A percentile compares a stretch with the other conserved stretches of the same genome.
These are phyloP conservation scores for Quercus suber DNA, from an alignment of 306 rosid species.

Conservation along the genomic window DNA sequence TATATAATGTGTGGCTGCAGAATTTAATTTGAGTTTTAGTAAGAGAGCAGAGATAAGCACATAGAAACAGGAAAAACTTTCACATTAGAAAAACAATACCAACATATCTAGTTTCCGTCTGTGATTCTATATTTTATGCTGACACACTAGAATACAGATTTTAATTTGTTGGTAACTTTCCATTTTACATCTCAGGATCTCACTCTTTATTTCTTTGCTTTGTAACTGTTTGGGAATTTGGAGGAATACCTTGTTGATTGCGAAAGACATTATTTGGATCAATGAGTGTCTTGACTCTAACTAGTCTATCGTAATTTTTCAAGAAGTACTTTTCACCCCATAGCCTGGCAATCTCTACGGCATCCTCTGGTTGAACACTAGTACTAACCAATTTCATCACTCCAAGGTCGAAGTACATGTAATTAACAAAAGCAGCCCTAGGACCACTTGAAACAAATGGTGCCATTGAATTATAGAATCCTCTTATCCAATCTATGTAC, in stretches of 20 bases:
- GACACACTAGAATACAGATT: neutral
- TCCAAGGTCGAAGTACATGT: conserved; percentile 74
- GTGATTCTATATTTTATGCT: neutral
- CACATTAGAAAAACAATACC: neutral
- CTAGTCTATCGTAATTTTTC: conserved; percentile 68
- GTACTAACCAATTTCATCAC: conserved; percentile 26
- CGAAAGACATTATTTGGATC: conserved; percentile 66
- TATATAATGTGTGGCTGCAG: neutral
- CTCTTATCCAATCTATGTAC: conserved; percentile 64
- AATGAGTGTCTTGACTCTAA: conserved; percentile 55
- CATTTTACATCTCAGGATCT: neutral
- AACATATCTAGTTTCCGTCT: neutral
- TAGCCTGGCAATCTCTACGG: conserved; percentile 45
- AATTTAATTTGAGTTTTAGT: neutral
- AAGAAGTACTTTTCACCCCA: conserved; percentile 84
- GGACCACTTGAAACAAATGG: conserved; percentile 65
- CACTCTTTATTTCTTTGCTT: neutral
- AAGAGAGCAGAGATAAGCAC: neutral
- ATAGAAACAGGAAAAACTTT: neutral
- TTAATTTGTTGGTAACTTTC: neutral
- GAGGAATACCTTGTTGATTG: conserved; percentile 75
- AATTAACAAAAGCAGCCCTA: conserved; percentile 76
- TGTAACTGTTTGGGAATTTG: conserved; percentile 17
- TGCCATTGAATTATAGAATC: conserved; percentile 53
- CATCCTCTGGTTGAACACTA: conserved; percentile 8